These are phyloP conservation scores for Penicillium sp. DNA, from an alignment of 2,329 filamentous ascomycete species.

Conservation along the genomic window DNA sequence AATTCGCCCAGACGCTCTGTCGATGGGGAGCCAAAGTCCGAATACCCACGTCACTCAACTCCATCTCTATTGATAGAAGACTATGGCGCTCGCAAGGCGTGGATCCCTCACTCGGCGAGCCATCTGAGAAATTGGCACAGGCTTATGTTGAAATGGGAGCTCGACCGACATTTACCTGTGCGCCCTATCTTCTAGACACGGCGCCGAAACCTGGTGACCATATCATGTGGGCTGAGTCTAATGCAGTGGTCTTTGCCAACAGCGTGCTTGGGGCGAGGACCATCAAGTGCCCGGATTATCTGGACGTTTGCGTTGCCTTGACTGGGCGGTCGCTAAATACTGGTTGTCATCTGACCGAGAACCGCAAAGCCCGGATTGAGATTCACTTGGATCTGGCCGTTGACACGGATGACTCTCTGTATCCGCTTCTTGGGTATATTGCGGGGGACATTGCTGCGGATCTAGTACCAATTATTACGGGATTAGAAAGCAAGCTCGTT, in stretches of 20 bases:
- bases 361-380: constrained; percentile 3
- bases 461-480: constrained; percentile 43
- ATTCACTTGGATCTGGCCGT: background rate
- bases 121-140: constrained; percentile 42
- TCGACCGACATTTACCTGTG: constrained; percentile 49
- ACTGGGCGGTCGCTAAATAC: constrained; percentile 37
- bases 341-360: constrained; percentile 12
- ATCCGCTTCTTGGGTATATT: constrained; percentile 46
- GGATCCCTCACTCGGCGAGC: constrained; percentile 33
- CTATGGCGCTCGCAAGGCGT: constrained; percentile 47
- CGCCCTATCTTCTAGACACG: constrained; percentile 48
- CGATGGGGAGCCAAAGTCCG: constrained; percentile 41
- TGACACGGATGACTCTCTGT: constrained; percentile 43
- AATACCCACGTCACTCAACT: constrained; percentile 49
- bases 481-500: constrained; percentile 34
- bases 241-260: constrained; percentile 53
- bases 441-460: constrained; percentile 37
- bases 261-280: constrained; percentile 52
- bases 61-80: constrained; percentile 49
- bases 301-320: constrained; percentile 51
- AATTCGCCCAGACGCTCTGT: constrained; percentile 43
- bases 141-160: constrained; percentile 50
- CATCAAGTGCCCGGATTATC: constrained; percentile 52
- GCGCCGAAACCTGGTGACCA: constrained; percentile 45
- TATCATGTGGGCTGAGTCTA: constrained; percentile 52